phyloP scores from a whole-genome alignment of 495 filamentous ascomycete species.

The Trichoderma parareesei region DNA sequence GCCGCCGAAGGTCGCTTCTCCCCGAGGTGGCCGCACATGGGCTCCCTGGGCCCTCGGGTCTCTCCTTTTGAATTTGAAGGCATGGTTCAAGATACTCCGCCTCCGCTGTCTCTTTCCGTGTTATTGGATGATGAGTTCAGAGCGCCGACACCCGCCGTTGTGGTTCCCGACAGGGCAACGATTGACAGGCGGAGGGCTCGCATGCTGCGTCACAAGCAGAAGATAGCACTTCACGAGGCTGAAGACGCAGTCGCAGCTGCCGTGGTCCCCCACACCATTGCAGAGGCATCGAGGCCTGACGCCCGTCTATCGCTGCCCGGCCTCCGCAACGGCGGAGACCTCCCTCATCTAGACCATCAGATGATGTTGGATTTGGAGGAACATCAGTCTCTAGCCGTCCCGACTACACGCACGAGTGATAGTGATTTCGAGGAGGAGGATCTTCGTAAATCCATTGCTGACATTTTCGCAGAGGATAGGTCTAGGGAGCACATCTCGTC shows the following conservation, averaged over 20 bases:
- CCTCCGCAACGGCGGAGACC: not conserved
- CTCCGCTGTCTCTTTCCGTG: slow-evolving; percentile 10
- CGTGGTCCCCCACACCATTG: slow-evolving; percentile 23
- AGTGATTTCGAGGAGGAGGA: slow-evolving; percentile 5
- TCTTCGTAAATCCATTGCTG: slow-evolving; percentile 22
- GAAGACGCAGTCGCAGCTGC: slow-evolving; percentile 24
- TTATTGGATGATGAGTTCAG: slow-evolving; percentile 9
- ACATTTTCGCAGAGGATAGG: slow-evolving; percentile 28
- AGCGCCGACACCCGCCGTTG: slow-evolving; percentile 19
- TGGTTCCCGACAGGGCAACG: slow-evolving; percentile 20
- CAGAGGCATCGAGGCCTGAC: slow-evolving; percentile 16
- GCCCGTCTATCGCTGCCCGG: not conserved
- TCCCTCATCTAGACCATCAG: not conserved
- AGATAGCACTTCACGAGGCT: slow-evolving; percentile 15
- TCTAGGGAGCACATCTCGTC: slow-evolving; percentile 16
- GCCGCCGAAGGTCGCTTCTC: not conserved
- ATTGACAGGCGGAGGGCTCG: slow-evolving; percentile 19
- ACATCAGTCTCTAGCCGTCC: slow-evolving; percentile 8
- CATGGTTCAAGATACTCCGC: slow-evolving; percentile 10
- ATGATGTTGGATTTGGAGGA: slow-evolving; percentile 11
- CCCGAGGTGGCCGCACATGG: not conserved
- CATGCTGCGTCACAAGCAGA: slow-evolving; percentile 20
- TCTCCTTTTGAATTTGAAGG: not conserved
- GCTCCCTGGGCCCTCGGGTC: not conserved
- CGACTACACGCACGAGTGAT: slow-evolving; percentile 5